Evolutionary conservation across 2,329 filamentous ascomycete genomes (phyloP), one percentile per base, ranked within the genome.

Genomic region (Fusarium concolor): DNA sequence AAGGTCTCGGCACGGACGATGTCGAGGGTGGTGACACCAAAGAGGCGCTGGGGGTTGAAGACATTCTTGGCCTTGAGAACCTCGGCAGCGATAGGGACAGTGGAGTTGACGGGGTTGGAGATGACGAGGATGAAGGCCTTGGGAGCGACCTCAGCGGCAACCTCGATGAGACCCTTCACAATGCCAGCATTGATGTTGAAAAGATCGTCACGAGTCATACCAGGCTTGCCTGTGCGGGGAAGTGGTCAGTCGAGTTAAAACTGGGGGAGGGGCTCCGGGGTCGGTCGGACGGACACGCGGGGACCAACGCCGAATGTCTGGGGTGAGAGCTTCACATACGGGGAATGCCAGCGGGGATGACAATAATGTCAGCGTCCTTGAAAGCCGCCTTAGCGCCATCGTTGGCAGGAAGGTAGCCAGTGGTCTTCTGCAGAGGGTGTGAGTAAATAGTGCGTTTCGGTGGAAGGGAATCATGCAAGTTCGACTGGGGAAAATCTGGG

Each of bases 121-220:
- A 99, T 99, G 85, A 99, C 90, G 71, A 98, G 90, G 79, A 97
- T 89, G 84, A 91, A 97, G 56, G 96, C 96, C 81, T 97, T 96
- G 79, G 96, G 96, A 79, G 90, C 90, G 77, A 91, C 89, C 79
- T 97, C 90, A 74, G 95, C 94, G 75, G 93, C 89, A 53, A 92
- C 90, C 86, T 97, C 92, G 75, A 96, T 91, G 73, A 99, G 87
- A 74, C 93, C 94, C 84, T 96, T 93, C 78, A 99, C 96, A 78
- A 99, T 99, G 76, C 94, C 93, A 65, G 96, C 96, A 81, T 99
- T 99, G 87, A 97, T 97, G 85, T 97, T 97, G 92, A 99, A 99
- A 62, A 99, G 92, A 79, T 98, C 96, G 77, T 99, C 96, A 85
- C 96, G 94, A 82, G 92, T 97, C 96, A 99, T 99, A 77, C 96